phyloP scores from a whole-genome alignment of 495 filamentous ascomycete genomes.

The Hyaloscypha finlandica region DNA sequence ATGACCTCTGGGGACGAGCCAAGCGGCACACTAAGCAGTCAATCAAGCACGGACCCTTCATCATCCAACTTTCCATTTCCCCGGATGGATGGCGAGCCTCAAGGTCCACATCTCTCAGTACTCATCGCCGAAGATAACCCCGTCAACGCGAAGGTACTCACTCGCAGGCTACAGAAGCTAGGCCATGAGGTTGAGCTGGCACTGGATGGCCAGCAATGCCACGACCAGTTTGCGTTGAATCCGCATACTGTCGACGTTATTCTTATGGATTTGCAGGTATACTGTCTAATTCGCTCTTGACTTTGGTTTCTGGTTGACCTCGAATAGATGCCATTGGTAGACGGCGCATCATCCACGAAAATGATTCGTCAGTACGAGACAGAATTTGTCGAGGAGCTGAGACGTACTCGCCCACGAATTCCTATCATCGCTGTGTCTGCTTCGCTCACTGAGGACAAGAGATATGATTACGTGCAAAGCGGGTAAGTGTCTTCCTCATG shows the following conservation, averaged over 20 bases:
- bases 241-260: constrained; percentile 70
- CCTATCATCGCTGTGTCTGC: constrained; percentile 93
- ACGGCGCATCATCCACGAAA: constrained; percentile 76
- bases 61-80: constrained; percentile 4
- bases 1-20: background rate
- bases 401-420: constrained; percentile 47
- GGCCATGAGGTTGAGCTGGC: constrained; percentile 74
- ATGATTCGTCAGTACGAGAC: constrained; percentile 77
- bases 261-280: constrained; percentile 88
- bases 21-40: background rate
- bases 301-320: background rate
- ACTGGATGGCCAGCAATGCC: constrained; percentile 88
- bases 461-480: constrained; percentile 66
- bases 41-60: background rate
- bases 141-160: constrained; percentile 82
- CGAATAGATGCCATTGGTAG: constrained; percentile 79
- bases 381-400: background rate
- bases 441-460: constrained; percentile 71
- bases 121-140: constrained; percentile 93
- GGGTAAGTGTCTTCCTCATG: constrained; percentile 49
- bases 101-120: constrained; percentile 49
- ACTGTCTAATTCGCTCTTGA: constrained; percentile 30
- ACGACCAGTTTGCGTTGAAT: constrained; percentile 61
- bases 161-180: constrained; percentile 77
- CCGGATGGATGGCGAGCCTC: constrained; percentile 7